Conservation (phyloP, 2,329 filamentous ascomycete genomes). For the Microsporum canis region DNA sequence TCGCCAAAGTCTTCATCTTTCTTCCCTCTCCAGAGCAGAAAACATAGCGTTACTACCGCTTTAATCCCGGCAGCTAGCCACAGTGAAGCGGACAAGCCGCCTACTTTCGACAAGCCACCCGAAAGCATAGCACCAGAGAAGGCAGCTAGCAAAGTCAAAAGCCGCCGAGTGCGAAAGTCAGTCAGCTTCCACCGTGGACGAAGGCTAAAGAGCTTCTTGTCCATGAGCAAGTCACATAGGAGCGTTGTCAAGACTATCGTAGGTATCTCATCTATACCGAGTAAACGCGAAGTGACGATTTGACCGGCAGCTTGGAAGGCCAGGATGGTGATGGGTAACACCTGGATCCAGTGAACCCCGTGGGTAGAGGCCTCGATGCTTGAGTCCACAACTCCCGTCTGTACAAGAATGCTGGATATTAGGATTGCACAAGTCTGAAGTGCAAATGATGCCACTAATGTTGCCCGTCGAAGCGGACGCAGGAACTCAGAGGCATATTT, state of each 20-base stretch:
- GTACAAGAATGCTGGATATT: slow-evolving; percentile 27
- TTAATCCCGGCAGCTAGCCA: slow-evolving; percentile 34
- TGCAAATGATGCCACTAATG: slow-evolving; percentile 30
- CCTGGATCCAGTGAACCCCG: slow-evolving; percentile 27
- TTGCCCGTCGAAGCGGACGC: slow-evolving; percentile 26
- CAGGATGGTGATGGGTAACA: slow-evolving; percentile 30
- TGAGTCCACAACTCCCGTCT: slow-evolving; percentile 24
- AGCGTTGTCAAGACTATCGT: slow-evolving; percentile 34
- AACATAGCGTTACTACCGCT: slow-evolving; percentile 24
- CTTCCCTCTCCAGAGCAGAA: slow-evolving; percentile 27
- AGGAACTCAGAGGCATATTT: slow-evolving; percentile 25
- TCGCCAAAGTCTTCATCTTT: slow-evolving; percentile 2
- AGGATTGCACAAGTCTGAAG: slow-evolving; percentile 29
- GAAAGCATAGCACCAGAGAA: slow-evolving; percentile 33
- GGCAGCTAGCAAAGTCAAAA: slow-evolving; percentile 27
- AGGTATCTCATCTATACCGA: slow-evolving; percentile 31
- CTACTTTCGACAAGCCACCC: slow-evolving; percentile 28
- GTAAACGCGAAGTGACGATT: slow-evolving; percentile 28
- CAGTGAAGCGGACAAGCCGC: slow-evolving; percentile 27
- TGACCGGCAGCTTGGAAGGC: slow-evolving; percentile 34
- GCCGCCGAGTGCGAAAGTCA: slow-evolving; percentile 25
- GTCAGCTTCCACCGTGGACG: slow-evolving; percentile 20
- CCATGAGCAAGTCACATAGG: slow-evolving; percentile 30
- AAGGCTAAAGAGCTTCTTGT: slow-evolving; percentile 19
- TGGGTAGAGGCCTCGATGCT: slow-evolving; percentile 21